These are phyloP conservation scores for Hippophae gyantsensis DNA, from an alignment of 306 rosid species.

Conservation along the genomic window DNA sequence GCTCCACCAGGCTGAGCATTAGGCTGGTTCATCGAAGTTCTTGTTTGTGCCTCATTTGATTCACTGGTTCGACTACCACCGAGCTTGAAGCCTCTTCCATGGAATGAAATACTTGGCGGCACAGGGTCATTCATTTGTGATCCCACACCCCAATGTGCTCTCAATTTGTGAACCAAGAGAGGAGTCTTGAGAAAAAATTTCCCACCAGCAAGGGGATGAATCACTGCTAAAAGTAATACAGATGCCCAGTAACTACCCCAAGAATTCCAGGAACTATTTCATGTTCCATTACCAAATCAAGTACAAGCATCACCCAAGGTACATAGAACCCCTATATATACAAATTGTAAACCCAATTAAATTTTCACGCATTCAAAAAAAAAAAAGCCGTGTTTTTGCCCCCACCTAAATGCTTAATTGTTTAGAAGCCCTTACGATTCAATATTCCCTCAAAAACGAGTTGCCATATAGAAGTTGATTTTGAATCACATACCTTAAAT, in stretches of 20 bases:
- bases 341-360: background rate
- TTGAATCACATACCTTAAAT: constrained; percentile 38
- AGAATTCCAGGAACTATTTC: constrained; percentile 33
- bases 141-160: constrained; percentile 73
- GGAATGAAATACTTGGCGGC: constrained; percentile 43
- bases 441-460: too few relatives aligned
- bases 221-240: constrained; percentile 68
- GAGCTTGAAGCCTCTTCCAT: constrained; percentile 56
- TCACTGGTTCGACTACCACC: constrained; percentile 27
- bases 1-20: constrained; percentile 19
- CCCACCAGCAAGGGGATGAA: constrained; percentile 70
- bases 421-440: too few relatives aligned
- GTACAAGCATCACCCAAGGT: constrained; percentile 52
- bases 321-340: constrained; percentile 55
- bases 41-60: constrained; percentile 17
- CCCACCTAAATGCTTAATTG: too few relatives aligned
- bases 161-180: constrained; percentile 49
- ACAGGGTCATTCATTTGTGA: constrained; percentile 55
- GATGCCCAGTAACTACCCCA: constrained; percentile 63
- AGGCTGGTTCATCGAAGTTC: constrained; percentile 13
- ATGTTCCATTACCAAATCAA: constrained; percentile 44
- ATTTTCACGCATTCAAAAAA: background rate
- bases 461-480: background rate
- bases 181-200: constrained; percentile 49
- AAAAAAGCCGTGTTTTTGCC: background rate